Evolutionary conservation across 176 grass and related monocot genomes (phyloP), one percentile per base, ranked within the genome.

Genomic region (Hordeum marinum): DNA sequence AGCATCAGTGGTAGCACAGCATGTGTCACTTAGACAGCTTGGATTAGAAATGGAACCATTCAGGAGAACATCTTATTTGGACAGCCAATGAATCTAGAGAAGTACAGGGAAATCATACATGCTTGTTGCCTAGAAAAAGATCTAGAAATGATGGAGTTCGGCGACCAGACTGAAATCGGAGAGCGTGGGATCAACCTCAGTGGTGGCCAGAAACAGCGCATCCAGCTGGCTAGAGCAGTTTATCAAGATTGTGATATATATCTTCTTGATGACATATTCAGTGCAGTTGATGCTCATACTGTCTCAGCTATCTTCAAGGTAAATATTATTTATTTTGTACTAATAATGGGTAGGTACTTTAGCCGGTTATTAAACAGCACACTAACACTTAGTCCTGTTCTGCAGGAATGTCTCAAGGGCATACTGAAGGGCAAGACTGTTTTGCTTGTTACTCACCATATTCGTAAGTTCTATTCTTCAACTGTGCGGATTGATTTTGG

Each of bases 101-200:
- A 23, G 60, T 91, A 91, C 75, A 75, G 15, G 31, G 78, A 87
- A 54, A 79, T 89, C 41, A 82, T 91, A 76, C 81, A 7, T 48
- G 78, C 83, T 12, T 94, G 92, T 76, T 89, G 92, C 81, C 24
- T 94, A n/a, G 77, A 91, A 76, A 91, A 83, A 76, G 92, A 94
- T 86, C 42, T 91, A 37, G 92, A 94, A 64, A 94, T 94, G 89
- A 94, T 94, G 92, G 92, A 89, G 52, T 94, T 91, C 26, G 87
- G 89, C 15, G 87, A 94, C 42, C 77, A 91, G 72, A 94, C 87
- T 32, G 92, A 94, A 88, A 94, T 94, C 36, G 89, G 92, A 7
- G 92, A 94, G 60, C 67, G 92, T 18, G 92, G 92, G 57, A 94
- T 94, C 72, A 94, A 94, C 34, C 92, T 94, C 35, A 91, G 92